Base-by-base conservation (phyloP, 1,139 yeast genomes). In the Hansenula sp. region DNA sequence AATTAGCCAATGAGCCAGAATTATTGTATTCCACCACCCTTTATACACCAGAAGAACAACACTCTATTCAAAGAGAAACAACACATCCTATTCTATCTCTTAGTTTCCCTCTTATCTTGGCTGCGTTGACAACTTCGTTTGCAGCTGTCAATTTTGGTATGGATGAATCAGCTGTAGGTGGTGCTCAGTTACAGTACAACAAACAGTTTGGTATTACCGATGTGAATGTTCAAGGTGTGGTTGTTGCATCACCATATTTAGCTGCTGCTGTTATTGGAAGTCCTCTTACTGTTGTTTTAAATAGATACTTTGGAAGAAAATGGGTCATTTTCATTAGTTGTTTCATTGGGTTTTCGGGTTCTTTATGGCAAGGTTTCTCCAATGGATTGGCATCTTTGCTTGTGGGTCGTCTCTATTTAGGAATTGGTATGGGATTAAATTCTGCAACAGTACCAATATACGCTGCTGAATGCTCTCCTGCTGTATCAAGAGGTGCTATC, bases 191-290 rank as follows among this genome's bases (percentile, higher is more conserved):
- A 34, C 73, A 71, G 46, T 75, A 68, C 50, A 75, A 76, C 4
- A 51, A 49, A 18, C 50, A 51, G 32, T 62, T 71, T 45, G 64
- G 66, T 1, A 60, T 74, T 25, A 55, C 62, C 12, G 48, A 56
- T 14, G 44, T 62, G 49, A 65, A 65, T 36, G 58, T 71, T 39
- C 66, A 67, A 52, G 80, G 80, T n/a, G 61, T 73, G 45, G 62
- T 74, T 34, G 70, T 73, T 46, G 74, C 77, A 33, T 71, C 78
- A 10, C 80, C 80, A 4, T 75, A 75, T 48, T 62, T 75, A 32
- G 66, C 74, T 44, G 68, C 75, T 33, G 65, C 76, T 6, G 59
- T 59, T 17, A 55, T 75, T 42, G 72, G 77, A 13, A 69, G 78
- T 52, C 74, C 79, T 69, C 51, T 68, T 29, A 58, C 73, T 9